phyloP scores from a whole-genome alignment of 2,329 filamentous ascomycete genomes.

The Monilinia laxa region DNA sequence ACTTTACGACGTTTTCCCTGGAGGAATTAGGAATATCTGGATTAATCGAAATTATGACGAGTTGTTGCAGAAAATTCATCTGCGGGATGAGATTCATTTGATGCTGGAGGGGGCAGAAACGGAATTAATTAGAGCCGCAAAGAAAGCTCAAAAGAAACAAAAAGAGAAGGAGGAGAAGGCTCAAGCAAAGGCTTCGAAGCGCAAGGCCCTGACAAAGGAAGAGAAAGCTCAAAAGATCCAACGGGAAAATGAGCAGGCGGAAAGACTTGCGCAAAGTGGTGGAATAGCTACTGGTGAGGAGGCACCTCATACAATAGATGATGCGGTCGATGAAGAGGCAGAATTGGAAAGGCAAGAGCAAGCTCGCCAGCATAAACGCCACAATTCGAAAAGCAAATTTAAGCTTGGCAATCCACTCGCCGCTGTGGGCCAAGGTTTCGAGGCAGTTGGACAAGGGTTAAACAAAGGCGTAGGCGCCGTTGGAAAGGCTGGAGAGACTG shows the following conservation, averaged over 20 bases:
- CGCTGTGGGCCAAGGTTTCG: slow-evolving; percentile 37
- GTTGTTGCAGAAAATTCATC: slow-evolving; percentile 78
- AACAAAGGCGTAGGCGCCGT: slow-evolving; percentile 35
- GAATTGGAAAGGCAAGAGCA: slow-evolving; percentile 29
- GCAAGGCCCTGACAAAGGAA: slow-evolving; percentile 32
- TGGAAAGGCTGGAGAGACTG: slow-evolving; percentile 45
- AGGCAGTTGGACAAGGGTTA: slow-evolving; percentile 35
- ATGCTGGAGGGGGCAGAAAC: slow-evolving; percentile 81
- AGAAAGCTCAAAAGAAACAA: slow-evolving; percentile 74
- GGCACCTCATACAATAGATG: slow-evolving; percentile 52
- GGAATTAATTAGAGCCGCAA: slow-evolving; percentile 75
- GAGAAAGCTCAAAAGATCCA: slow-evolving; percentile 41
- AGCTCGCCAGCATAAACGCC: slow-evolving; percentile 14
- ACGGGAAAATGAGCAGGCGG: slow-evolving; percentile 44
- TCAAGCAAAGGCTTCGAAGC: slow-evolving; percentile 53
- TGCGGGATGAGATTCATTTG: slow-evolving; percentile 68
- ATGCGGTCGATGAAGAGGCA: slow-evolving; percentile 46
- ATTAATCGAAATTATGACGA: slow-evolving; percentile 86
- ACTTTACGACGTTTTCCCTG: slow-evolving; percentile 93
- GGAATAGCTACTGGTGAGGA: slow-evolving; percentile 55
- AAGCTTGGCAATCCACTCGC: slow-evolving; percentile 35
- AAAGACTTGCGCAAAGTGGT: slow-evolving; percentile 47
- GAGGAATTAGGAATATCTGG: slow-evolving; percentile 94
- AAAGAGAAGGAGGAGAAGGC: slow-evolving; percentile 42
- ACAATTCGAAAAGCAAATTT: slow-evolving; percentile 29